A percentile compares a stretch with the other conserved stretches of the same genome.
These are phyloP conservation scores for Sungouiella blattae DNA, from an alignment of 805 yeast species.

Conservation along the genomic window DNA sequence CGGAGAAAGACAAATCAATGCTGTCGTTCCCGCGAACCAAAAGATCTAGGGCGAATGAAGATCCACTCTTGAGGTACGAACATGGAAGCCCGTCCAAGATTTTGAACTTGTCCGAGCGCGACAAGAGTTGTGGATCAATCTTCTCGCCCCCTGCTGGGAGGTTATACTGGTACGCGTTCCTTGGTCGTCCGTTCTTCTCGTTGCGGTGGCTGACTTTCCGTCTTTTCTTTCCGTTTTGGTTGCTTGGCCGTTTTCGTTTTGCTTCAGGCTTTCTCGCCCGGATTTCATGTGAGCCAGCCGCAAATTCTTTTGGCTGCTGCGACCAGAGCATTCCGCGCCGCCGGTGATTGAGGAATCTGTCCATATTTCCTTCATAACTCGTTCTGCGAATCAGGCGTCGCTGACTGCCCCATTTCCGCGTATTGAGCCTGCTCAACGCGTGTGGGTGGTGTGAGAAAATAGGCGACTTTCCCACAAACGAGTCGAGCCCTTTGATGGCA, in stretches of 20 bases:
- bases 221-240: too few species aligned
- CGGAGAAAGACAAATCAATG: conserved; percentile 7
- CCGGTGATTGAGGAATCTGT: conserved; percentile 2
- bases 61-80: conserved; percentile 10
- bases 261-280: too few species aligned
- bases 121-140: neutral
- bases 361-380: conserved; percentile 1
- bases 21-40: neutral
- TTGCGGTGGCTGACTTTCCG: too few species aligned
- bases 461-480: conserved; percentile 9
- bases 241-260: too few species aligned
- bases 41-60: conserved; percentile 4
- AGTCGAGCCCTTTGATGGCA: conserved; percentile 4
- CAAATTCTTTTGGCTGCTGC: too few species aligned
- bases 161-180: too few species aligned
- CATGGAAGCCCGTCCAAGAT: conserved; percentile 11
- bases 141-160: too few species aligned
- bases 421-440: neutral
- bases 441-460: conserved; percentile 5
- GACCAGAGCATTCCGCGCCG: conserved; percentile 1
- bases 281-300: too few species aligned
- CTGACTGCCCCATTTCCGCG: conserved; percentile 1
- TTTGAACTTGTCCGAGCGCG: neutral
- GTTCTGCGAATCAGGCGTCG: neutral
- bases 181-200: too few species aligned